These are phyloP conservation scores for Hyphopichia homilentoma DNA, from an alignment of 805 yeast species.

Conservation along the genomic window DNA sequence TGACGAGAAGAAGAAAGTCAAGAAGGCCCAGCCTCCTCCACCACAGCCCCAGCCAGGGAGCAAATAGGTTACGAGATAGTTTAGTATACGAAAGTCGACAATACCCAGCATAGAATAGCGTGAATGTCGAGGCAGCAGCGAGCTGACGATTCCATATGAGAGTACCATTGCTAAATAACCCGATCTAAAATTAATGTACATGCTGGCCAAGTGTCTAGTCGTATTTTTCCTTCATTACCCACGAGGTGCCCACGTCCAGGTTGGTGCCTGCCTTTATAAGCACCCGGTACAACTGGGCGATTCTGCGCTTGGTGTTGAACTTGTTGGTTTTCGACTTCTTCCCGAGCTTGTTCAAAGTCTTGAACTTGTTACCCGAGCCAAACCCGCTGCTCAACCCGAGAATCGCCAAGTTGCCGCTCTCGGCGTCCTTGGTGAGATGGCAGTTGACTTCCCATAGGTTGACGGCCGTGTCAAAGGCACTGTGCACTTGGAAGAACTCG, in stretches of 20 bases:
- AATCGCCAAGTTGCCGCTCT: slow-evolving; percentile 18
- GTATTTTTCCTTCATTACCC: slow-evolving; percentile 23
- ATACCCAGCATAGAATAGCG: not conserved
- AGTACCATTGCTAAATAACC: too few relatives aligned
- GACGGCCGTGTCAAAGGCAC: slow-evolving; percentile 14
- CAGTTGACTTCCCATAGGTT: slow-evolving; percentile 19
- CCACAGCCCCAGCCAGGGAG: slow-evolving; percentile 5
- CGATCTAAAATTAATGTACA: too few relatives aligned
- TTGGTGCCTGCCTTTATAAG: slow-evolving; percentile 13
- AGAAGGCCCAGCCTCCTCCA: slow-evolving; percentile 34
- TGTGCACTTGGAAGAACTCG: slow-evolving; percentile 15
- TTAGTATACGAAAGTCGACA: not conserved
- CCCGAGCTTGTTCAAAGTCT: slow-evolving; percentile 15
- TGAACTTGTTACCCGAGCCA: slow-evolving; percentile 18
- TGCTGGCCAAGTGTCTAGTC: too few relatives aligned
- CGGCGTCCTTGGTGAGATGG: slow-evolving; percentile 17
- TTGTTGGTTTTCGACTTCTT: slow-evolving; percentile 14
- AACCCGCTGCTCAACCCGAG: slow-evolving; percentile 17
- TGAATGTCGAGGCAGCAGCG: too few relatives aligned
- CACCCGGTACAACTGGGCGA: slow-evolving; percentile 24
- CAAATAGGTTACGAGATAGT: too few relatives aligned
- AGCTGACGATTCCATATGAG: too few relatives aligned
- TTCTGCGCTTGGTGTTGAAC: slow-evolving; percentile 21
- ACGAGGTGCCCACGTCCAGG: slow-evolving; percentile 26
- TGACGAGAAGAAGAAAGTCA: slow-evolving; percentile 70